Conservation (phyloP, 2,329 filamentous ascomycete genomes). For the Escovopsis sp. region DNA sequence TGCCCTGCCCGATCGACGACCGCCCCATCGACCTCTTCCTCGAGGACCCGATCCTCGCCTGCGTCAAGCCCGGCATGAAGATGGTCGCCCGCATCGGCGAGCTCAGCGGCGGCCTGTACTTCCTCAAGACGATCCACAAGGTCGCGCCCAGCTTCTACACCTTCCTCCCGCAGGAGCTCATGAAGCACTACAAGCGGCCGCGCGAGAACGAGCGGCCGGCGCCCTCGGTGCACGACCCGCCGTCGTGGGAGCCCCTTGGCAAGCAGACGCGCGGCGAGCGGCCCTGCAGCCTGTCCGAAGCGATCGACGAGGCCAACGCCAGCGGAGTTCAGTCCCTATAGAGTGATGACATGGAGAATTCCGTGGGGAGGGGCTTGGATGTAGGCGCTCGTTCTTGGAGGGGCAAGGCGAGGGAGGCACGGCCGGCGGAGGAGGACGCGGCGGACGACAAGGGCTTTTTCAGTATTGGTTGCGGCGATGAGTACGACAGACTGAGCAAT, state of each 20-base stretch:
- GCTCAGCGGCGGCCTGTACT: conserved; percentile 48
- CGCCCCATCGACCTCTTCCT: conserved; percentile 40
- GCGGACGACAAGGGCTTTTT: too few species aligned
- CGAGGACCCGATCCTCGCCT: conserved; percentile 38
- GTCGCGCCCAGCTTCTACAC: conserved; percentile 48
- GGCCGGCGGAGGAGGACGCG: too few species aligned
- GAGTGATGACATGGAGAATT: too few species aligned
- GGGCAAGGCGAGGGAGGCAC: too few species aligned
- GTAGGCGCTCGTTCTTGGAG: too few species aligned
- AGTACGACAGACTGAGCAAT: too few species aligned
- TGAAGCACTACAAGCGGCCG: conserved; percentile 50
- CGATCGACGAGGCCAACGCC: too few species aligned
- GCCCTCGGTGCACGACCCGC: conserved; percentile 25
- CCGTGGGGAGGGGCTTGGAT: too few species aligned
- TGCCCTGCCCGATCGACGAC: conserved; percentile 6
- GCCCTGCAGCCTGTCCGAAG: too few species aligned
- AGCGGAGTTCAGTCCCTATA: too few species aligned
- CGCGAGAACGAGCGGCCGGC: conserved; percentile 26
- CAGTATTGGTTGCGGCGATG: too few species aligned
- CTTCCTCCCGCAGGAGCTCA: conserved; percentile 52
- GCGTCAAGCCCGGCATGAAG: conserved; percentile 51
- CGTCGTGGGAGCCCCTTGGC: conserved; percentile 10
- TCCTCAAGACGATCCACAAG: conserved; percentile 42
- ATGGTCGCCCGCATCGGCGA: conserved; percentile 38
- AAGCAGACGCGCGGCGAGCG: too few species aligned